Evolutionary conservation across 108 stramenopile species (phyloP), one percentile per base, ranked within the genome.

Genomic region (Fragilaria crotonensis): DNA sequence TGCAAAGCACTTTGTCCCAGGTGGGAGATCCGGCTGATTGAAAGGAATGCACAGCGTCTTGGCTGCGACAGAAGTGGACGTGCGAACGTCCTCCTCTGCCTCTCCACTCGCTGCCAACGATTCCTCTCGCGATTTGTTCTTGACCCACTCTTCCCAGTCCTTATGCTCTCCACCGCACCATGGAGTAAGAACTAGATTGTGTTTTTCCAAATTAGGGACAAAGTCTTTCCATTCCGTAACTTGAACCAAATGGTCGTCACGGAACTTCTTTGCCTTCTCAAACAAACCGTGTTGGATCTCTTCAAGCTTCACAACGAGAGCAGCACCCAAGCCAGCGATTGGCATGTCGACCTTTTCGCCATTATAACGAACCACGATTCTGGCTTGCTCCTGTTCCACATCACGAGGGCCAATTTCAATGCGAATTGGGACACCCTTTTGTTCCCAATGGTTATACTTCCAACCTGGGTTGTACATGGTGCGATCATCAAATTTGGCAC

Each of bases 391-490:
- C 21, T 87, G 73, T 59, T 96, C 94, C 50, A 98, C 61, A 67
- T 99, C 99, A 33, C 89, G 84, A 11, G 97, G 97, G 19, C 99
- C 99, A 27, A 99, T 89, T 64, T 99, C 99, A 51, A 98, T 72
- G 36, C 99, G 94, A 46, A 99, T 74, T 51, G 99, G 99, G 49
- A 99, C 99, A 58, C 98, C 99, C 76, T 98, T 98, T 71, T 98
- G 97, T 75, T 99, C 99, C 97, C 97, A 99, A 62, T 99, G 97
- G 59, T 95, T 94, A 73, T 95, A 99, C 78, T 99, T 99, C 97
- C 97, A 98, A 20, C 97, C 99, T 30, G 97, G 95, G 46, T 95
- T 97, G 81, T 98, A 96, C 71, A 97, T 88, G 49, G 51, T 52
- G 22, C 99, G 83, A 75, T 90, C 91, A 64, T 99, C 99, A 47